Evolutionary conservation across 768 basidiomycete species (phyloP).

Genomic region (Terana coerulea): DNA sequence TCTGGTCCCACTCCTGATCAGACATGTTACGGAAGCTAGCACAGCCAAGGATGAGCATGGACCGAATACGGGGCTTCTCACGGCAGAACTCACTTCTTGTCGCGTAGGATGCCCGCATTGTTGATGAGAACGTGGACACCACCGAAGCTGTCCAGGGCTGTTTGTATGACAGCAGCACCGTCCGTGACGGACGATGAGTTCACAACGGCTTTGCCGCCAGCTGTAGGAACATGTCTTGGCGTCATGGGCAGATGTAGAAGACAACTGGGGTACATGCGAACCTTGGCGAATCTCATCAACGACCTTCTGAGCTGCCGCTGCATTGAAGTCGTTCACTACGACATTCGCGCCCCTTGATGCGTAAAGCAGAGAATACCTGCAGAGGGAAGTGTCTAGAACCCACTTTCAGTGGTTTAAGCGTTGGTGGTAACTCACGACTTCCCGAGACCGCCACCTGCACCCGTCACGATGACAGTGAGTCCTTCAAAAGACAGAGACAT

Average conservation of each 20-base stretch:
- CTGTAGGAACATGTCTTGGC: conserved; percentile 33
- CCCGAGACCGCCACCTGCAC: conserved; percentile 94
- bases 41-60: too few relatives aligned
- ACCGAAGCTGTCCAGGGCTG: conserved; percentile 83
- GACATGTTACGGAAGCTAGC: conserved; percentile 99
- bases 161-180: conserved; percentile 81
- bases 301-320: conserved; percentile 84
- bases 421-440: conserved; percentile 59
- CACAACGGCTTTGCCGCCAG: conserved; percentile 83
- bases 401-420: too few relatives aligned
- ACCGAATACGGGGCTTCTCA: too few relatives aligned
- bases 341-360: conserved; percentile 92
- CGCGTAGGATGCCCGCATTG: conserved; percentile 89
- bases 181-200: conserved; percentile 88
- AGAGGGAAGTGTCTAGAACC: too few relatives aligned
- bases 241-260: not conserved
- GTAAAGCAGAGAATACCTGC: conserved; percentile 85
- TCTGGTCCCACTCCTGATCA: conserved; percentile 92
- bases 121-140: conserved; percentile 86
- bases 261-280: too few relatives aligned
- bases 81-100: conserved; percentile 60
- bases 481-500: conserved; percentile 69
- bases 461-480: conserved; percentile 92
- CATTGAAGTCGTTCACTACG: conserved; percentile 93
- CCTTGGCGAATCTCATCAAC: conserved; percentile 85